Base-by-base conservation (phyloP, 768 basidiomycete genomes). In the Thelephora aurantiotincta region DNA sequence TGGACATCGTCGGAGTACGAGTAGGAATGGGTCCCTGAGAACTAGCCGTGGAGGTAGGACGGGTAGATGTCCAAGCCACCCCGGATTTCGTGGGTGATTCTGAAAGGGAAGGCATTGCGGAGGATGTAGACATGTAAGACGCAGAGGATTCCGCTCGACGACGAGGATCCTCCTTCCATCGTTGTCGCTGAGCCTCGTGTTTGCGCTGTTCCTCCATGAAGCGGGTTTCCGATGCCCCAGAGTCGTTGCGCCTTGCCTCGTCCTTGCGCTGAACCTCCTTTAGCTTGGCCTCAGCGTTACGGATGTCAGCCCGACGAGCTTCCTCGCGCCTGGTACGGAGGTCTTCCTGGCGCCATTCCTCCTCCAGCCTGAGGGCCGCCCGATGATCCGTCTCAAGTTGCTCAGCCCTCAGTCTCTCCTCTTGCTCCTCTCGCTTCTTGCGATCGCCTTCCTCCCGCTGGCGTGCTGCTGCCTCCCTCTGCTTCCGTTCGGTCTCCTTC, bases 241-340 rank as follows among this genome's bases (percentile, higher is more conserved):
- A 30, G 48, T 67, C 62, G 52, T 70, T 68, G 49, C 68, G 65
- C 30, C 16, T 38, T 35, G 22, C 37, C 33, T 50, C 49, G 33
- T 48, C 53, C 33, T 51, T 56, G 54, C 56, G 62, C 49, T 64
- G 18, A 18, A 63, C 65, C 26, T 65, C 58, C 55, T 52, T 61
- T 22, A 48, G 49, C 35, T 58, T 59, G 48, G 55, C 22, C 49
- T 45, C 48, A 22, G 45, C 42, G 12, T 35, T 36, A 9, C 50
- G 47, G 20, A 30, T 36, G 18, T 49, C 50, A 23, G 49, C 45
- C 33, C 58, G 56, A 20, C 60, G 58, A 30, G 26, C 26, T 58
- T 44, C 60, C 60, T 48, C 38, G 35, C 7, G 26, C 44, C 26
- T 48, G 44, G 11, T 14, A 18, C 26, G 18, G 18, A 41, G 16